phyloP scores from a whole-genome alignment of 768 basidiomycete species.

The Rubroboletus pulcherrimus region DNA sequence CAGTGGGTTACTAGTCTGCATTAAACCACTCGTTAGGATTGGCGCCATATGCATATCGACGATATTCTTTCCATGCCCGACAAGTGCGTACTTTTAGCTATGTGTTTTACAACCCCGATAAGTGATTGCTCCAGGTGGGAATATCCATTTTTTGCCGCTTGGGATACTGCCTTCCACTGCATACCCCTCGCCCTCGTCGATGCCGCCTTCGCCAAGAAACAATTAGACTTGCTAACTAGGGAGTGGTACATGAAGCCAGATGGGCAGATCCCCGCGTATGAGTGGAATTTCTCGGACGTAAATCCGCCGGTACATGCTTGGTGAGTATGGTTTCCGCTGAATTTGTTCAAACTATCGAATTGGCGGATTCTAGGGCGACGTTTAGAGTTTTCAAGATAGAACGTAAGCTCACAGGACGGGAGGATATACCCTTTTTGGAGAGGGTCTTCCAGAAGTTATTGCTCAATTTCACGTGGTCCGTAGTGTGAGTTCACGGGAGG shows the following conservation, averaged over 20 bases:
- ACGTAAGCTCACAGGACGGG: slow-evolving; percentile 87
- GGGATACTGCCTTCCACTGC: slow-evolving; percentile 99
- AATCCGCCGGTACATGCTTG: slow-evolving; percentile 99
- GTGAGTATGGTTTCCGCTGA: slow-evolving; percentile 35
- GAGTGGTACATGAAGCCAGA: slow-evolving; percentile 99
- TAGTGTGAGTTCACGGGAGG: not conserved
- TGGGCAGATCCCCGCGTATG: slow-evolving; percentile 97
- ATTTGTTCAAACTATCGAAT: not conserved
- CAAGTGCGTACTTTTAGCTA: slow-evolving; percentile 53
- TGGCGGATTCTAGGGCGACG: slow-evolving; percentile 62
- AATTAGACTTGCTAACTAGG: slow-evolving; percentile 90
- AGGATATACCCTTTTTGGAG: slow-evolving; percentile 91
- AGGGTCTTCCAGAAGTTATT: slow-evolving; percentile 97
- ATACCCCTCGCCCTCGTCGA: slow-evolving; percentile 97
- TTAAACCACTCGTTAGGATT: slow-evolving; percentile 53
- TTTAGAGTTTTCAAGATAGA: slow-evolving; percentile 99
- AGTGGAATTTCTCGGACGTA: slow-evolving; percentile 99
- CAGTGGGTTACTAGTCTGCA: not conserved
- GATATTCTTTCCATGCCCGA: slow-evolving; percentile 99
- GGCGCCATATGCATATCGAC: slow-evolving; percentile 93
- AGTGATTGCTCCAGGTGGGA: slow-evolving; percentile 65
- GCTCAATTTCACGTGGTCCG: slow-evolving; percentile 93
- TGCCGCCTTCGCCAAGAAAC: slow-evolving; percentile 94
- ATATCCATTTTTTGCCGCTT: slow-evolving; percentile 98
- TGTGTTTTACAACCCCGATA: not conserved